phyloP scores from a whole-genome alignment of 2,329 filamentous ascomycete species.

The Verticillium isaacii region DNA sequence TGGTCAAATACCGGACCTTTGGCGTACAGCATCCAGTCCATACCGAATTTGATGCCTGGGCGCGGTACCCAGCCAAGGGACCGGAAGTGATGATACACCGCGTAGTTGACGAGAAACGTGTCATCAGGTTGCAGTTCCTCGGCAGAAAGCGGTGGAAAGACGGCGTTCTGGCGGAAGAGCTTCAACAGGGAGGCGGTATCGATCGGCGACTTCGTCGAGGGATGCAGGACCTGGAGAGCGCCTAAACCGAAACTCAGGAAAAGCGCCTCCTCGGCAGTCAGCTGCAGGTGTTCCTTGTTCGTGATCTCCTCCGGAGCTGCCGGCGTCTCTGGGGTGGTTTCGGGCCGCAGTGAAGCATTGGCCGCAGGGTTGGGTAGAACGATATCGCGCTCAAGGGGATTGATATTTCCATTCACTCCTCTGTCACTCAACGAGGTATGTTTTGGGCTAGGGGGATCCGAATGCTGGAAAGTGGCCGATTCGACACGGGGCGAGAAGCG shows the following conservation, averaged over 20 bases:
- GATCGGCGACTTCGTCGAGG: conserved; percentile 37
- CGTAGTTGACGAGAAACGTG: conserved; percentile 80
- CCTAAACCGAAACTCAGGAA: conserved; percentile 83
- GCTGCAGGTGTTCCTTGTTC: conserved; percentile 79
- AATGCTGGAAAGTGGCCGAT: conserved; percentile 53
- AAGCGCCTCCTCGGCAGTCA: conserved; percentile 86
- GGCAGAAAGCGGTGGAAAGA: conserved; percentile 54
- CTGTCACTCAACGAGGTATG: conserved; percentile 18
- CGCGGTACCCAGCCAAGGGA: conserved; percentile 93
- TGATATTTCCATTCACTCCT: background rate
- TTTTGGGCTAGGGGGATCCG: conserved; percentile 46
- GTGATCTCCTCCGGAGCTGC: conserved; percentile 21
- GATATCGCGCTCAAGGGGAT: background rate
- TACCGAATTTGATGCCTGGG: conserved; percentile 88
- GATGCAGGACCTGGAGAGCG: conserved; percentile 58
- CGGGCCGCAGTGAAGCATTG: background rate
- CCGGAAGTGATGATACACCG: conserved; percentile 92
- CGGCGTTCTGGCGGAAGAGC: conserved; percentile 65
- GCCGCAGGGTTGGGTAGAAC: background rate
- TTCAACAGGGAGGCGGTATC: conserved; percentile 54
- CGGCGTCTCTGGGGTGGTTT: background rate
- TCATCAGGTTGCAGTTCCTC: conserved; percentile 65
- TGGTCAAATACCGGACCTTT: conserved; percentile 92
- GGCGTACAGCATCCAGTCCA: conserved; percentile 92
- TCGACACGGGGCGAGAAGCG: conserved; percentile 65